phyloP scores from a whole-genome alignment of 2,329 filamentous ascomycete species.

The Pseudogymnoascus sp. region DNA sequence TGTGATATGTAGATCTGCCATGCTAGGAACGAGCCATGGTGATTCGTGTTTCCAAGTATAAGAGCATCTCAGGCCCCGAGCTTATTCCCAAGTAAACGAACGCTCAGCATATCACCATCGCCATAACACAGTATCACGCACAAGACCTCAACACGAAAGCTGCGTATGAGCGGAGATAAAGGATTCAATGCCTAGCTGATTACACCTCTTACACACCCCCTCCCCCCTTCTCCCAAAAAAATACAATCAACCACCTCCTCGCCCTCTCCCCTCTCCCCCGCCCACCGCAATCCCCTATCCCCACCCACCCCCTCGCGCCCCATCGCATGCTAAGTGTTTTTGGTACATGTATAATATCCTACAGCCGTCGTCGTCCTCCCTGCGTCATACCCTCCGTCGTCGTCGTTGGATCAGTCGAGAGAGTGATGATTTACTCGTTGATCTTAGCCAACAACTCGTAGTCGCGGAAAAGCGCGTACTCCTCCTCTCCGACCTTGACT shows the following conservation, averaged over 20 bases:
- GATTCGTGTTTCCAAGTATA: too few relatives aligned
- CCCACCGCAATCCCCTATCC: too few relatives aligned
- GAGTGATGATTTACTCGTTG: slow-evolving; percentile 84
- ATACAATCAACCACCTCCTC: not conserved
- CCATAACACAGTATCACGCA: not conserved
- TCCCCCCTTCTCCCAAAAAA: not conserved
- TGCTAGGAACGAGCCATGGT: too few relatives aligned
- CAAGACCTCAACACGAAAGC: not conserved
- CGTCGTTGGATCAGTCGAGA: too few relatives aligned
- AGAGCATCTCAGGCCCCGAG: not conserved
- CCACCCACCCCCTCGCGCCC: not conserved
- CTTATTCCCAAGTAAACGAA: too few relatives aligned
- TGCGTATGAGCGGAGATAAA: not conserved
- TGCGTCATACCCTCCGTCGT: too few relatives aligned
- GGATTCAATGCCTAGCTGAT: not conserved
- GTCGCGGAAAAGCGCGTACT: slow-evolving; percentile 93
- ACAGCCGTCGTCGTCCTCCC: not conserved
- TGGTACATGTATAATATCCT: slow-evolving; percentile 2
- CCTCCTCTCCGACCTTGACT: slow-evolving; percentile 95
- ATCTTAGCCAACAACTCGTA: slow-evolving; percentile 99
- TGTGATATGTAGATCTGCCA: not conserved
- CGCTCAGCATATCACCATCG: too few relatives aligned
- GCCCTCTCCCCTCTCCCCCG: not conserved
- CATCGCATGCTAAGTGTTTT: not conserved
- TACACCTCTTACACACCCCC: not conserved